Evolutionary conservation across 2,329 filamentous ascomycete species (phyloP), one percentile per base, ranked within the genome.

Genomic region (Purpureocillium lavendulum): DNA sequence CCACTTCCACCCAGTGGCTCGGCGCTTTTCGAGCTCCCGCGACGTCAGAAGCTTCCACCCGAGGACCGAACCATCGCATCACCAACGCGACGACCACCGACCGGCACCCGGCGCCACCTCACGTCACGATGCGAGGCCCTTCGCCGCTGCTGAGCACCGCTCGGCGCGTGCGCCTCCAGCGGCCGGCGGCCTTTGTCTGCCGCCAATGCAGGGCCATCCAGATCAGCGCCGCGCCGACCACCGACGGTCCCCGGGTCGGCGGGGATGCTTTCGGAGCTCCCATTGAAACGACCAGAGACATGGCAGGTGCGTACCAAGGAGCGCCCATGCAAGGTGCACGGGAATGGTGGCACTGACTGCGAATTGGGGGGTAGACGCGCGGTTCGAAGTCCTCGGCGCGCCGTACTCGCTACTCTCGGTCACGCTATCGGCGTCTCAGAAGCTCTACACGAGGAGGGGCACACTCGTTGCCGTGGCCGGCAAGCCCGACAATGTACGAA

Each of bases 391-490:
- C 35, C 70, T 98, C 48, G 92, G 92, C 45, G 78, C 86, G 17
- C 88, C 90, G 2, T 92, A 92, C 63, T 97, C 92, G 40, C 79
- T 98, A 47, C 81, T 98, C 51, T 96, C 90, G 16, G 89, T 95
- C 48, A 87, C 84, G 7, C 77, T 98, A 38, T 94, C 92, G 29
- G 86, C 92, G 32, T 97, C 90, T 26, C 90, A 97, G 62, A 84
- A 85, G 53, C 79, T 98, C 36, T 96, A 92, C 64, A 96, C 92
- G 16, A 78, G 90, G 51, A 80, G 88, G 53, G 94, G 94, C 39
- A 95, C 90, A 2, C 70, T 98, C 37, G 86, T 97, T 39, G 89
- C 84, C 35, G 76, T 97, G 43, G 87, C 85, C 52, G 92, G 92
- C 50, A 90, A 94, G 60, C 73, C 87, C 41, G 87, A 96, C 57